These are phyloP conservation scores for Metarhizium anisopliae DNA, from an alignment of 2,329 filamentous ascomycete genomes.

Conservation along the genomic window DNA sequence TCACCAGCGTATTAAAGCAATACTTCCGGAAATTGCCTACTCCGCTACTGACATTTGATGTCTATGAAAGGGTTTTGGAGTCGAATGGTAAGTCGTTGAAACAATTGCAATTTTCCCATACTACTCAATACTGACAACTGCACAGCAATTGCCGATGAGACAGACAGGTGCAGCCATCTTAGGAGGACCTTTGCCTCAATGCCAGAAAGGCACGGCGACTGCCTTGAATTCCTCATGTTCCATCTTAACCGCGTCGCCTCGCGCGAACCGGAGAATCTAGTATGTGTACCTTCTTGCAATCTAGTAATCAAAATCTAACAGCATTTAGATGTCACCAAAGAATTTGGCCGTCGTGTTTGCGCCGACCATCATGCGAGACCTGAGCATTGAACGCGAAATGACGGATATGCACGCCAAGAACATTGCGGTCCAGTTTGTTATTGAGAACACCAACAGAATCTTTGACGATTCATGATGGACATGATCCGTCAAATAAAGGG, in stretches of 20 bases:
- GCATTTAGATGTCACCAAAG: conserved; percentile 78
- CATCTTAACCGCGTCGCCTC: conserved; percentile 82
- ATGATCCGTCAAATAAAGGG: neutral
- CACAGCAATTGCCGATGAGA: conserved; percentile 53
- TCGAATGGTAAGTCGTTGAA: conserved; percentile 52
- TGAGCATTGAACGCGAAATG: conserved; percentile 87
- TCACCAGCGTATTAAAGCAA: conserved; percentile 92
- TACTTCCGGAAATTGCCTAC: conserved; percentile 91
- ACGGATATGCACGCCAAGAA: conserved; percentile 94
- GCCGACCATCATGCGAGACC: conserved; percentile 91
- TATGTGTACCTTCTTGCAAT: conserved; percentile 31
- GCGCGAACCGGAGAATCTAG: conserved; percentile 75
- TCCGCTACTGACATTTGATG: conserved; percentile 82
- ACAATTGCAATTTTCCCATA: neutral
- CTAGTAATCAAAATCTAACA: neutral
- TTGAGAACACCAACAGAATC: conserved; percentile 79
- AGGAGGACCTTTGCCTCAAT: conserved; percentile 67
- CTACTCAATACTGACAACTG: neutral
- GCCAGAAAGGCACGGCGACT: conserved; percentile 76
- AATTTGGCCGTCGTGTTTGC: conserved; percentile 97
- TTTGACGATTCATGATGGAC: conserved; percentile 45
- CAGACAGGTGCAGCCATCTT: conserved; percentile 62
- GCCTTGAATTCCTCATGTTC: conserved; percentile 87
- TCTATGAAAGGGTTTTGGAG: conserved; percentile 84
- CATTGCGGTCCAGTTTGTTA: conserved; percentile 80